A percentile compares a stretch with the other conserved stretches of the same genome.
Conservation (phyloP, 495 filamentous ascomycete genomes). For the Beverwykella pulmonaria region DNA sequence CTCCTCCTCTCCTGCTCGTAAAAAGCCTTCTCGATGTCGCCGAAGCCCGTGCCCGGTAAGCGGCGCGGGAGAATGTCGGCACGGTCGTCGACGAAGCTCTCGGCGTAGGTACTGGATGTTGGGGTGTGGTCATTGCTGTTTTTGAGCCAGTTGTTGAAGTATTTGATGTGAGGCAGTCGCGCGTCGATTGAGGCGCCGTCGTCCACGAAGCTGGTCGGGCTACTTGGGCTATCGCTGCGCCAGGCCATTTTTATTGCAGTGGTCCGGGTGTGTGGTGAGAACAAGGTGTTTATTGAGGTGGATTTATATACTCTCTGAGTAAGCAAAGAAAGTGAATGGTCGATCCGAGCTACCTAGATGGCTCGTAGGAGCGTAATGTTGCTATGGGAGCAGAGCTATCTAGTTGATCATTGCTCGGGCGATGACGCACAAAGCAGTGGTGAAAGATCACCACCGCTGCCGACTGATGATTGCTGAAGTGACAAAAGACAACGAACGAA, state of each 20-base stretch:
- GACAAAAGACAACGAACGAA: too few relatives aligned
- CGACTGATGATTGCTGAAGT: too few relatives aligned
- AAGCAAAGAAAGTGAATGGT: too few relatives aligned
- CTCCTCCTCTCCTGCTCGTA: not conserved
- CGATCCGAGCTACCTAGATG: too few relatives aligned
- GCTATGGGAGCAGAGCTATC: too few relatives aligned
- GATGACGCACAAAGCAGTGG: not conserved
- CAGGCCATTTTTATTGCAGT: not conserved
- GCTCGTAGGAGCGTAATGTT: too few relatives aligned
- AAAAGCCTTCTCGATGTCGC: not conserved
- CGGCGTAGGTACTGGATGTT: too few relatives aligned
- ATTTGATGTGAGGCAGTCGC: slow-evolving; percentile 1
- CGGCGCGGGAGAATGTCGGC: not conserved
- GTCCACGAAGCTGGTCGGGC: not conserved
- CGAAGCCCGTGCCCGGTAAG: not conserved
- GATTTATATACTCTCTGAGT: too few relatives aligned
- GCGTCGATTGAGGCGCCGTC: slow-evolving; percentile 1
- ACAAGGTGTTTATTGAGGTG: too few relatives aligned
- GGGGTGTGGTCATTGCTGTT: not conserved
- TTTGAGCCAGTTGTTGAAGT: slow-evolving; percentile 3
- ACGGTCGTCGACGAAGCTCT: slow-evolving; percentile 8
- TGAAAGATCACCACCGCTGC: not conserved
- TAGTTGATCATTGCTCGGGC: too few relatives aligned
- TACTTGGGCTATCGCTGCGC: not conserved
- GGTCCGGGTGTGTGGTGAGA: too few relatives aligned